Percentiles rank a stretch among this genome's conserved stretches.
Evolutionary conservation across 176 grass and related monocot genomes (phyloP).

Genomic region (Oryza officinalis): DNA sequence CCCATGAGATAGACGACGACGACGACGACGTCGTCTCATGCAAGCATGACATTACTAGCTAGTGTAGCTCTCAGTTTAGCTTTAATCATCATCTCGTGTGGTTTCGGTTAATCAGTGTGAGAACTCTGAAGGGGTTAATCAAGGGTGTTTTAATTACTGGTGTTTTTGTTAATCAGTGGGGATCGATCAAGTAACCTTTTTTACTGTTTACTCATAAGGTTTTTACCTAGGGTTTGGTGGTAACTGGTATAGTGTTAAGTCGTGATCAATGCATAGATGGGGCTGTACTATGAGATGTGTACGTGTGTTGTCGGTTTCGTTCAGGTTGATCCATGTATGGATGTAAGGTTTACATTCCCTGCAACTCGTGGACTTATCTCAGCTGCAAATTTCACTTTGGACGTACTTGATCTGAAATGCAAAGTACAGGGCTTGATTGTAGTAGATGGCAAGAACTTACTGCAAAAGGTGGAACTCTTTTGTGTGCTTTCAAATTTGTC

Average conservation of each 20-base stretch:
- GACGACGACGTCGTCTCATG: constrained; percentile 4
- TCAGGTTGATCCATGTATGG: constrained; percentile 2
- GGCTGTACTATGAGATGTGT: constrained; percentile 1
- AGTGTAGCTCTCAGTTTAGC: constrained; percentile 40
- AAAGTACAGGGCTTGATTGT: neutral
- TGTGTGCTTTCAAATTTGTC: constrained; percentile 11
- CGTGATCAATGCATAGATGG: constrained; percentile 18
- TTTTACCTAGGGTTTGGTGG: constrained; percentile 6
- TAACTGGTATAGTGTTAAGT: constrained; percentile 15
- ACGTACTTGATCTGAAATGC: constrained; percentile 17
- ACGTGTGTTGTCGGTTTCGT: neutral
- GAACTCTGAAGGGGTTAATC: constrained; percentile 19
- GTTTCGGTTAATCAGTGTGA: constrained; percentile 35
- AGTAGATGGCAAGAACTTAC: neutral
- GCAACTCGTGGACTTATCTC: constrained; percentile 22
- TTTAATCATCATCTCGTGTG: constrained; percentile 34
- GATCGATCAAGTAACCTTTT: neutral
- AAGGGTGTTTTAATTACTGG: constrained; percentile 12
- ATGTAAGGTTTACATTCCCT: constrained; percentile 33
- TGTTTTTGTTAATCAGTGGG: constrained; percentile 22
- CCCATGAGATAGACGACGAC: constrained; percentile 27
- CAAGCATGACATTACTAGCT: constrained; percentile 33
- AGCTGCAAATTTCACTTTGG: constrained; percentile 11
- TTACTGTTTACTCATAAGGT: constrained; percentile 7
- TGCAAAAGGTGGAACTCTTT: neutral